A percentile compares a stretch with the other conserved stretches of the same genome.
Evolutionary conservation across 2,329 filamentous ascomycete species (phyloP).

Genomic region (Paracamarosporium sp.): DNA sequence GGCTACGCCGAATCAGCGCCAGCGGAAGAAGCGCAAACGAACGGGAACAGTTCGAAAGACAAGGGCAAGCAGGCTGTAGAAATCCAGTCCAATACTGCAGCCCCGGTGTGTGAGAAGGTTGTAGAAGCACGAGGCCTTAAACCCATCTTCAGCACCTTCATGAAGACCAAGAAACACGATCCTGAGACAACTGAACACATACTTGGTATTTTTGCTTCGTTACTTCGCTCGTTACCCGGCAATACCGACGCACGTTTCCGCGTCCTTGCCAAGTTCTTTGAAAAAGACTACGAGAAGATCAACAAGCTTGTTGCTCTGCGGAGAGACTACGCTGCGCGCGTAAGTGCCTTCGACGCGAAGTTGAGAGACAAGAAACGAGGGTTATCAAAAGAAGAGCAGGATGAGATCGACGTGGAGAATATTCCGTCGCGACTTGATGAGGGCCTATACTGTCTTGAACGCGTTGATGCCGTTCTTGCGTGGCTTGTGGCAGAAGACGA

Average conservation of each 20-base stretch:
- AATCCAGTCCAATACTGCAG: conserved; percentile 45
- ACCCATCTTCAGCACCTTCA: conserved; percentile 84
- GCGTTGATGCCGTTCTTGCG: conserved; percentile 81
- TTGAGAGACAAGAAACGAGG: conserved; percentile 65
- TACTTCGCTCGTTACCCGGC: conserved; percentile 80
- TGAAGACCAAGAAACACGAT: conserved; percentile 82
- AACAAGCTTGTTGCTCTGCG: conserved; percentile 74
- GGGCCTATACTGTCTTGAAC: conserved; percentile 83
- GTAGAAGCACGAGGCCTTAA: conserved; percentile 87
- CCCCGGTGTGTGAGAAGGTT: conserved; percentile 73
- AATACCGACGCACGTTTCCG: conserved; percentile 81
- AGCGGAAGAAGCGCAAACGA: conserved; percentile 19
- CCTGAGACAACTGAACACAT: conserved; percentile 76
- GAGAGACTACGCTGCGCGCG: conserved; percentile 69
- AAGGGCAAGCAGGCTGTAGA: conserved; percentile 16
- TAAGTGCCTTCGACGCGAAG: conserved; percentile 68
- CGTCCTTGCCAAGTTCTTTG: conserved; percentile 90
- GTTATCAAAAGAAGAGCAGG: conserved; percentile 64
- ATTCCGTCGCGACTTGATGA: conserved; percentile 79
- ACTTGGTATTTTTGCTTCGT: conserved; percentile 80
- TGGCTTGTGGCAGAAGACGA: conserved; percentile 92
- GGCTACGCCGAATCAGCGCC: conserved; percentile 54
- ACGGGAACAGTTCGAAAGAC: conserved; percentile 24
- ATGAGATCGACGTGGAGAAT: conserved; percentile 72
- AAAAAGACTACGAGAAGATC: conserved; percentile 91